Percentiles rank a stretch among this genome's conserved stretches.
Conservation (phyloP, 1,139 yeast species). For the Pichia sp. region DNA sequence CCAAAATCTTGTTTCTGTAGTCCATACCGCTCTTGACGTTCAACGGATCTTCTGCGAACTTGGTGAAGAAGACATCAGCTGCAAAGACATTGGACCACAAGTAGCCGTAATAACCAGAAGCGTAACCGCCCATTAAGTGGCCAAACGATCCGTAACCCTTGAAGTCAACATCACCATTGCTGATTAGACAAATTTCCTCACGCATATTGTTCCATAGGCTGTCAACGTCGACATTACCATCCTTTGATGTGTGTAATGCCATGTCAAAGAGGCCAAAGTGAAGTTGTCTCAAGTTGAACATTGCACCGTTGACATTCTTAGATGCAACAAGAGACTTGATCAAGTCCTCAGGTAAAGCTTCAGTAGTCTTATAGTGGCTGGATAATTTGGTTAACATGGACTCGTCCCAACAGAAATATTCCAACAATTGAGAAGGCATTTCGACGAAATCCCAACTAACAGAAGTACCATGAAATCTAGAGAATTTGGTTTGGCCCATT, state of each 20-base stretch:
- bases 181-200: constrained; percentile 48
- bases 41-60: constrained; percentile 63
- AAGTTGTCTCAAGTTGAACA: constrained; percentile 64
- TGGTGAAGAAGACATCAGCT: constrained; percentile 71
- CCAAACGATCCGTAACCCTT: constrained; percentile 75
- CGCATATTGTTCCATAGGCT: constrained; percentile 59
- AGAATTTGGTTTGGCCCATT: constrained; percentile 56
- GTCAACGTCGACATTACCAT: constrained; percentile 40
- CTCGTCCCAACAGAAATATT: constrained; percentile 81
- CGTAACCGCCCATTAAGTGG: constrained; percentile 80
- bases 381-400: constrained; percentile 53
- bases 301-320: constrained; percentile 71
- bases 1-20: constrained; percentile 64
- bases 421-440: constrained; percentile 86
- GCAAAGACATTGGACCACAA: constrained; percentile 84
- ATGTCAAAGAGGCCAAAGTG: constrained; percentile 75
- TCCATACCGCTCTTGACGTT: constrained; percentile 51
- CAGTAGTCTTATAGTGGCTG: constrained; percentile 53
- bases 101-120: constrained; percentile 82
- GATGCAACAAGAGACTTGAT: constrained; percentile 55
- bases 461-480: constrained; percentile 67
- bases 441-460: constrained; percentile 85
- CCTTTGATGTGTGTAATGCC: constrained; percentile 51
- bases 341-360: constrained; percentile 50
- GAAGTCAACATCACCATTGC: constrained; percentile 46